A percentile compares a stretch with the other conserved stretches of the same genome.
These are phyloP conservation scores for Papiliotrema laurentii DNA, from an alignment of 1,284 basidiomycete genomes.

Conservation along the genomic window DNA sequence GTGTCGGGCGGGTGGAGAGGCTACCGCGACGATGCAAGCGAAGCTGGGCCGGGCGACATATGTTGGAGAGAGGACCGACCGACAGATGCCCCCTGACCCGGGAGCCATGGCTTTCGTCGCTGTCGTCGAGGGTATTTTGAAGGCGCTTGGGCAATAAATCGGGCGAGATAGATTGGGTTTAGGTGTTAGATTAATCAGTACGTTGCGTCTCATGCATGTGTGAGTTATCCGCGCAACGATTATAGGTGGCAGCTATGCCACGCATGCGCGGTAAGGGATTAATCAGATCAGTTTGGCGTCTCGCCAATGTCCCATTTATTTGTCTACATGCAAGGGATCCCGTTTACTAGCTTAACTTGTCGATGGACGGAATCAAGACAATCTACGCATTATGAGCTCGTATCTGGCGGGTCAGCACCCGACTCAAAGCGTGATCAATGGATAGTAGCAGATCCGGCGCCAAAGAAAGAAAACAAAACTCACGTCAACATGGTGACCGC, in stretches of 20 bases:
- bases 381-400: slow-evolving; percentile 28
- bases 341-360: neutral
- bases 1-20: slow-evolving; percentile 44
- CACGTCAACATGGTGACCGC: slow-evolving; percentile 92
- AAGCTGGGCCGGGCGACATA: slow-evolving; percentile 51
- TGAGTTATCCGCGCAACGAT: too few relatives aligned
- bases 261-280: too few relatives aligned
- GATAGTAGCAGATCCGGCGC: slow-evolving; percentile 55
- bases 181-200: too few relatives aligned
- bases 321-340: neutral
- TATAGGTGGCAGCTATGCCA: too few relatives aligned
- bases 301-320: neutral
- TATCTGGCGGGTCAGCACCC: too few relatives aligned
- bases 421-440: too few relatives aligned
- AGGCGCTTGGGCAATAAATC: slow-evolving; percentile 10
- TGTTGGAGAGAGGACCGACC: slow-evolving; percentile 41
- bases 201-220: too few relatives aligned
- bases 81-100: slow-evolving; percentile 42
- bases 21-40: slow-evolving; percentile 44
- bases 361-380: slow-evolving; percentile 2
- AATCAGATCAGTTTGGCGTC: too few relatives aligned
- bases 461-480: slow-evolving; percentile 46
- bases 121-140: slow-evolving; percentile 35
- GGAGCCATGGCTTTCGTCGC: slow-evolving; percentile 45
- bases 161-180: too few relatives aligned